Evolutionary conservation across 164 flowering plant genomes (phyloP).

Genomic region (Vitis labrusca): DNA sequence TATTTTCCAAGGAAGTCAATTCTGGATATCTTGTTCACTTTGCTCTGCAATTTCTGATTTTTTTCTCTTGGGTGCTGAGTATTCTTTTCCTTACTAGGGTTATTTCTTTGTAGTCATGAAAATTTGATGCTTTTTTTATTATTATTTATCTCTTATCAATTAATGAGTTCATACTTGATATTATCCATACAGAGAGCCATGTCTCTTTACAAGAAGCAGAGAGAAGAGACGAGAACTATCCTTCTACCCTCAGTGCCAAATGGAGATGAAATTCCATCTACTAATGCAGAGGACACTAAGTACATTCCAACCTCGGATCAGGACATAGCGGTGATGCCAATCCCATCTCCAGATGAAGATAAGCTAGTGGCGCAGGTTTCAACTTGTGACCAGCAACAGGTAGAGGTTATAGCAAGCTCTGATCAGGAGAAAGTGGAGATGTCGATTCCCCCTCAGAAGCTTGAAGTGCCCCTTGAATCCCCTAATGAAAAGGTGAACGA

Average conservation of each 20-base stretch:
- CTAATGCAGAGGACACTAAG: background rate
- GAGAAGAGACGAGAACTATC: conserved; percentile 10
- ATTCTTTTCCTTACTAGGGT: background rate
- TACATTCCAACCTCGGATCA: background rate
- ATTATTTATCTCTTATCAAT: background rate
- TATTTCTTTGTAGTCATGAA: no score
- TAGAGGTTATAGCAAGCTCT: background rate
- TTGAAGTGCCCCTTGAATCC: conserved; percentile 2
- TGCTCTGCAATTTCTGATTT: background rate
- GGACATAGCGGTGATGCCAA: background rate
- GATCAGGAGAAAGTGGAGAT: conserved; percentile 8
- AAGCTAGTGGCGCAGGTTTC: background rate
- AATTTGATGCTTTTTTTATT: background rate
- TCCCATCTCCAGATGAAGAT: background rate
- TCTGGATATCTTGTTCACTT: background rate
- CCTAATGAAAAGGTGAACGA: conserved; percentile 1
- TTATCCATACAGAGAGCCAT: conserved; percentile 17
- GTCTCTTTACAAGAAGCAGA: conserved; percentile 21
- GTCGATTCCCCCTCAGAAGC: background rate
- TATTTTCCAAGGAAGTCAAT: background rate
- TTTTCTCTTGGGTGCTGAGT: background rate
- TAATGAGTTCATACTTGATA: background rate
- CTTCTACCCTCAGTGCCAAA: background rate
- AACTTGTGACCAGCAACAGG: background rate
- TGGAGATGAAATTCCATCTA: background rate